These are phyloP conservation scores for Heterobasidion occidentale DNA, from an alignment of 1,284 basidiomycete genomes.

Conservation along the genomic window DNA sequence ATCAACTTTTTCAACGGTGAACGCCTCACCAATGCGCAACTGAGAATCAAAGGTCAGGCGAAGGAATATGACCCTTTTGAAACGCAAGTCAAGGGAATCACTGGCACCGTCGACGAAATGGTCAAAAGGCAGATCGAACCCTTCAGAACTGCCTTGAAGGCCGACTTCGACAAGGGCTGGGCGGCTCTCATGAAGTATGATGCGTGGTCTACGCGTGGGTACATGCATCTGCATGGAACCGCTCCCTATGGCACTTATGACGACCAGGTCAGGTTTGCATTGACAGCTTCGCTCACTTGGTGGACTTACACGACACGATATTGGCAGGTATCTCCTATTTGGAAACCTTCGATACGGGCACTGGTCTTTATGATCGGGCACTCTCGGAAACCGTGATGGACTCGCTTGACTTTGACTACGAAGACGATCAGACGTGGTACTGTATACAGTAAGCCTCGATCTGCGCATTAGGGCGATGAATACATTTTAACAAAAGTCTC, in stretches of 20 bases:
- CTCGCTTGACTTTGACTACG: not conserved
- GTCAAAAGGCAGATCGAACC: conserved; percentile 7
- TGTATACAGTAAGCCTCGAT: not conserved
- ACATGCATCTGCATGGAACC: not conserved
- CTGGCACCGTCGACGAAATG: not conserved
- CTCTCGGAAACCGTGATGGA: not conserved
- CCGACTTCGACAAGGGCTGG: conserved; percentile 17
- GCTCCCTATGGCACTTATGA: not conserved
- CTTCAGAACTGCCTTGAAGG: conserved; percentile 1
- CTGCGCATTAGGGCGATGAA: not conserved
- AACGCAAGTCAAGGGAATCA: not conserved
- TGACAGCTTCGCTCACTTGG: not conserved
- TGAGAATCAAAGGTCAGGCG: not conserved
- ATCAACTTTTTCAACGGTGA: not conserved
- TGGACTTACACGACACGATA: not conserved
- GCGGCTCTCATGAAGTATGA: conserved; percentile 18
- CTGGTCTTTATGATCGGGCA: not conserved
- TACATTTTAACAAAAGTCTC: not conserved
- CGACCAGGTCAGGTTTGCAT: not conserved
- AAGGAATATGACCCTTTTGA: not conserved
- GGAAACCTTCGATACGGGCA: not conserved
- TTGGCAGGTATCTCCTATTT: not conserved
- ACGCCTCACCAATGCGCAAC: not conserved
- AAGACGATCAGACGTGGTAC: not conserved
- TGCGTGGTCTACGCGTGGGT: conserved; percentile 6